Conservation (phyloP, 805 yeast genomes). For the Candida silvatica region DNA sequence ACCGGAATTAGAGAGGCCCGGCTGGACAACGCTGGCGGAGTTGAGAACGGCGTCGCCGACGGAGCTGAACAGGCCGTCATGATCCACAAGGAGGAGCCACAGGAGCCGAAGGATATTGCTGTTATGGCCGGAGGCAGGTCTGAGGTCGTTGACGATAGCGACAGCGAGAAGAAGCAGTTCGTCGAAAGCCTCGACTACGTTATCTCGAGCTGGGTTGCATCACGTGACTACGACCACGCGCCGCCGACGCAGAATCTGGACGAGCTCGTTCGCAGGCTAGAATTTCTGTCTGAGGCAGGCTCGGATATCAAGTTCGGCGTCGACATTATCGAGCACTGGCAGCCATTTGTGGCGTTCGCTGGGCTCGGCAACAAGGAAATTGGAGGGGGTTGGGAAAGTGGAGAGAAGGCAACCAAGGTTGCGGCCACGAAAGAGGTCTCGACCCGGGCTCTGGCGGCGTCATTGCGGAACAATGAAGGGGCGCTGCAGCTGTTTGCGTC, state of each 20-base stretch:
- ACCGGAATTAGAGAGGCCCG: constrained; percentile 67
- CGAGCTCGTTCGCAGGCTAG: constrained; percentile 20
- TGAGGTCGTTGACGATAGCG: not conserved
- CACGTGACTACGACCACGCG: constrained; percentile 4
- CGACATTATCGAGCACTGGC: constrained; percentile 29
- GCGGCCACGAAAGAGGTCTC: constrained; percentile 38
- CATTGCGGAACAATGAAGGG: constrained; percentile 65
- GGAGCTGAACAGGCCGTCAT: too few relatives aligned
- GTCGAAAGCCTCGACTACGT: not conserved
- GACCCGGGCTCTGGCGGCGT: constrained; percentile 53
- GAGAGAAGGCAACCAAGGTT: constrained; percentile 8
- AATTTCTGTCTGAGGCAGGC: constrained; percentile 46
- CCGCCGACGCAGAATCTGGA: constrained; percentile 3
- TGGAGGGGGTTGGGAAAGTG: constrained; percentile 4
- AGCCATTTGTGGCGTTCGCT: constrained; percentile 22
- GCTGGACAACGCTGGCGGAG: constrained; percentile 13
- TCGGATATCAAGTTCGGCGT: constrained; percentile 61
- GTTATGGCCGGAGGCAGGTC: not conserved
- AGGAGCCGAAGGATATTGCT: not conserved
- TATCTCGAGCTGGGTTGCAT: not conserved
- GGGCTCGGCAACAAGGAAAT: constrained; percentile 15
- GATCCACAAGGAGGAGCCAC: not conserved
- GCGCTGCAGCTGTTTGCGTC: constrained; percentile 14
- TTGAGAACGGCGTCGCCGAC: not conserved
- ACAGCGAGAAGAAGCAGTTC: not conserved